Base-by-base conservation (phyloP, 129 eudicot genomes). In the Centrapalus pauciflorus region DNA sequence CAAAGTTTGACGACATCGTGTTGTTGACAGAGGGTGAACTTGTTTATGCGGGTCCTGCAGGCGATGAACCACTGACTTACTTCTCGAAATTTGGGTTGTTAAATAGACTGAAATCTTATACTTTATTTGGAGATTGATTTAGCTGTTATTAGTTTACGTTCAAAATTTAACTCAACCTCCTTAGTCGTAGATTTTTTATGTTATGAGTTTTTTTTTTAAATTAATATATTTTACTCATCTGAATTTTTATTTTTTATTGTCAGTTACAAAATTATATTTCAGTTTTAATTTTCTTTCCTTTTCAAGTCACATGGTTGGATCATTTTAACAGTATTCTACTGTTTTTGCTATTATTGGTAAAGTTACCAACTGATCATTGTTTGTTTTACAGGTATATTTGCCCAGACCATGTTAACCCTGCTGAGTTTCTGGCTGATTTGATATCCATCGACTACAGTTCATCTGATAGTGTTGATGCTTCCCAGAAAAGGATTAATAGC, bases 391-490 rank as follows among this genome's bases (percentile, higher is more conserved):
- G 98, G 97, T 89, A 86, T 64, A 51, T 28, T 9, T 94, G 97
- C 72, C 95, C 89, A 16, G 93, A 87, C 66, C 99, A 94, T 86
- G 97, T 80, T 21, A 94, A 89, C 75, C 99, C 99, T 41, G 96
- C 97, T 29, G 99, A 94, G 67, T 89, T 94, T 77, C 72, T 94
- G 67, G 99, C 99, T 58, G 99, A 94, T 83, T 88, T 94, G 59
- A 94, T 94, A 73, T 94, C 99, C 4, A 75, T 94, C 20, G 99
- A 94, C 78, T 94, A 94, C 72, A 86, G 89, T 66, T 94, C 99
- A 71, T 63, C 88, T 46, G 95, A 94, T 24, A 94, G 97, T 75
- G 95, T 84, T 38, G 48, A 64, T 70, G 63, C 88, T 63, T 94
- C 97, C 45, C 88, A 76, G 46, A 86, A 94, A 79, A 84, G 93